A percentile compares a stretch with the other conserved stretches of the same genome.
Evolutionary conservation across 192 early-diverging fungal genomes (phyloP).

Genomic region (Podila epigama): DNA sequence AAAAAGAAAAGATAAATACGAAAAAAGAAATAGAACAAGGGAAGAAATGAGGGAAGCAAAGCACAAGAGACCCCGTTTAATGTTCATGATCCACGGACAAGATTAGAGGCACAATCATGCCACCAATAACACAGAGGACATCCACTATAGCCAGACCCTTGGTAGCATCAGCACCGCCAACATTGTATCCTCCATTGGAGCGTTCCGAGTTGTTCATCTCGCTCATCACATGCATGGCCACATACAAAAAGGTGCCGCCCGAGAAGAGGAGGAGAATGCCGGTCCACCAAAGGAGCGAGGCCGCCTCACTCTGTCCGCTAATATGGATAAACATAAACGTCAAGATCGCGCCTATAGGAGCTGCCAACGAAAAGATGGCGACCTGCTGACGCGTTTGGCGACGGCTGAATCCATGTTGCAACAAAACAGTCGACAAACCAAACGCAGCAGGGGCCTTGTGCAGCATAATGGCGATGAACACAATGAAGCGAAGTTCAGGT

Average conservation of each 20-base stretch:
- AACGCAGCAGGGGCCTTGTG: slow-evolving; percentile 97
- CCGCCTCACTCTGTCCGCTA: slow-evolving; percentile 45
- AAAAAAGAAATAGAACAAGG: not conserved
- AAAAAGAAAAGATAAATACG: not conserved
- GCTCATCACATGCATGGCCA: slow-evolving; percentile 78
- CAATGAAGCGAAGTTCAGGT: slow-evolving; percentile 71
- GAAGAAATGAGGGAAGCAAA: slow-evolving; percentile 1
- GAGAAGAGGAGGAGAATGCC: slow-evolving; percentile 88
- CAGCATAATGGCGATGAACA: slow-evolving; percentile 94
- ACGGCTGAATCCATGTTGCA: slow-evolving; percentile 73
- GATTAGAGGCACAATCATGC: slow-evolving; percentile 47
- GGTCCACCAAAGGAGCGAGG: slow-evolving; percentile 73
- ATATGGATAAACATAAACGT: slow-evolving; percentile 57
- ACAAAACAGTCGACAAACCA: slow-evolving; percentile 86
- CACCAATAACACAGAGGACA: slow-evolving; percentile 43
- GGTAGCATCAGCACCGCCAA: slow-evolving; percentile 26
- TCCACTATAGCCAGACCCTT: slow-evolving; percentile 39
- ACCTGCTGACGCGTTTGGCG: slow-evolving; percentile 78
- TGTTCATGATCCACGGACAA: slow-evolving; percentile 47
- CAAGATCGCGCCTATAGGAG: slow-evolving; percentile 81
- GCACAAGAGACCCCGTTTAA: slow-evolving; percentile 1
- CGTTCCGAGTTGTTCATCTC: slow-evolving; percentile 53
- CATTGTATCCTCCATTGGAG: slow-evolving; percentile 22
- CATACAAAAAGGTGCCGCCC: slow-evolving; percentile 91
- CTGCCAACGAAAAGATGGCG: slow-evolving; percentile 80